Conservation (phyloP, 371 early-diverging fungal species). For the Haplosporangium sp. region DNA sequence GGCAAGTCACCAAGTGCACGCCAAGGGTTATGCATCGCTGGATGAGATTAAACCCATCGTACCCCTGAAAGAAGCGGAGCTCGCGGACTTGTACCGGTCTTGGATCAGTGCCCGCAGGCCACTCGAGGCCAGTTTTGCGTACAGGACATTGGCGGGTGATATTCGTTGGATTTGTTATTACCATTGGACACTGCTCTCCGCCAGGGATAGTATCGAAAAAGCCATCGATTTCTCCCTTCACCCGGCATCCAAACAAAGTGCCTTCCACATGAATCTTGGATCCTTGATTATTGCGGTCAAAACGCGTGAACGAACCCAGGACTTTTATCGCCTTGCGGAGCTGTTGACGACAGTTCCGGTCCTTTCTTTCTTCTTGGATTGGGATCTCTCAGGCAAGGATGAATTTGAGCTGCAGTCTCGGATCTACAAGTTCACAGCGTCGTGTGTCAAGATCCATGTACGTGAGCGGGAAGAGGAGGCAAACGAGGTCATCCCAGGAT, state of each 20-base stretch:
- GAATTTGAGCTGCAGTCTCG: neutral
- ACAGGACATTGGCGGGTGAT: constrained; percentile 23
- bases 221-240: neutral
- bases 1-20: constrained; percentile 22
- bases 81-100: constrained; percentile 14
- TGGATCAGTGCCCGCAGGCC: constrained; percentile 6
- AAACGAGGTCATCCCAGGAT: constrained; percentile 2
- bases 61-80: constrained; percentile 16
- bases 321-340: constrained; percentile 9
- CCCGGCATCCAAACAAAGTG: neutral
- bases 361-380: constrained; percentile 36
- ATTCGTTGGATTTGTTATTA: constrained; percentile 28
- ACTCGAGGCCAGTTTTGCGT: neutral
- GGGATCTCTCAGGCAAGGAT: constrained; percentile 19
- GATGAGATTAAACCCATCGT: constrained; percentile 23
- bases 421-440: neutral
- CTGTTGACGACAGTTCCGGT: constrained; percentile 5
- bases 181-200: constrained; percentile 9
- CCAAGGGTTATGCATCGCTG: constrained; percentile 19
- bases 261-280: constrained; percentile 4
- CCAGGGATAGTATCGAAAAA: neutral
- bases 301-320: constrained; percentile 8
- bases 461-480: constrained; percentile 10
- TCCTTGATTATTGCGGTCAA: constrained; percentile 14
- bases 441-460: constrained; percentile 38